phyloP scores from a whole-genome alignment of 768 basidiomycete species.

The Termitomyces sp. region DNA sequence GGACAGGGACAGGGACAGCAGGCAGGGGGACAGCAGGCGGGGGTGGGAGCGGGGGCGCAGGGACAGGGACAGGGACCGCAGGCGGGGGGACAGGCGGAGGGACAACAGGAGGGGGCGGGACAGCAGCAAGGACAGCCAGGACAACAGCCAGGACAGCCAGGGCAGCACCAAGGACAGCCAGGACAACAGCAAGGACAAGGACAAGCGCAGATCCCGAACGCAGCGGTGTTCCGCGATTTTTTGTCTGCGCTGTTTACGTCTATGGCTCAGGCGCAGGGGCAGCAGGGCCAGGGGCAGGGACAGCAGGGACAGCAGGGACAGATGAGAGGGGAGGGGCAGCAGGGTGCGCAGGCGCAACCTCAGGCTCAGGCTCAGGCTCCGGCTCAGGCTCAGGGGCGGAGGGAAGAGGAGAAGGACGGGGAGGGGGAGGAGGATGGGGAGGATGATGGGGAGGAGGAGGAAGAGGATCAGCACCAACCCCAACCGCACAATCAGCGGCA shows the following conservation, averaged over 20 bases:
- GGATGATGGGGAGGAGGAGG: neutral
- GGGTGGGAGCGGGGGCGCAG: neutral
- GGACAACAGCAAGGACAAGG: neutral
- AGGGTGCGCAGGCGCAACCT: neutral
- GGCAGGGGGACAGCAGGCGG: neutral
- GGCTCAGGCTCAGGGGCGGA: neutral
- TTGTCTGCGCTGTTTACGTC: neutral
- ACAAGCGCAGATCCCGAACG: neutral
- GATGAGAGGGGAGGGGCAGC: neutral
- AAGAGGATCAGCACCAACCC: neutral
- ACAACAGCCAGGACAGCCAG: too few relatives aligned
- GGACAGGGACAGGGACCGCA: neutral
- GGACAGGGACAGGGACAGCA: neutral
- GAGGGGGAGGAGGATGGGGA: too few relatives aligned
- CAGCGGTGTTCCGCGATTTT: neutral
- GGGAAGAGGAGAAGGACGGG: too few relatives aligned
- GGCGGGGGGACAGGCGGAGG: neutral
- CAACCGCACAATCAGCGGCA: constrained; percentile 1
- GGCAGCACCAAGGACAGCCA: neutral
- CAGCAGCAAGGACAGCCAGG: neutral
- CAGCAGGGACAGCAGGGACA: neutral
- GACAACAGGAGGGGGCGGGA: neutral
- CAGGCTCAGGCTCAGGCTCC: neutral
- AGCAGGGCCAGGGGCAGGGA: neutral
- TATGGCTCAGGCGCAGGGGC: neutral